Evolutionary conservation across 148 eudicot species (phyloP).

Genomic region (Chenopodium berlandieri): DNA sequence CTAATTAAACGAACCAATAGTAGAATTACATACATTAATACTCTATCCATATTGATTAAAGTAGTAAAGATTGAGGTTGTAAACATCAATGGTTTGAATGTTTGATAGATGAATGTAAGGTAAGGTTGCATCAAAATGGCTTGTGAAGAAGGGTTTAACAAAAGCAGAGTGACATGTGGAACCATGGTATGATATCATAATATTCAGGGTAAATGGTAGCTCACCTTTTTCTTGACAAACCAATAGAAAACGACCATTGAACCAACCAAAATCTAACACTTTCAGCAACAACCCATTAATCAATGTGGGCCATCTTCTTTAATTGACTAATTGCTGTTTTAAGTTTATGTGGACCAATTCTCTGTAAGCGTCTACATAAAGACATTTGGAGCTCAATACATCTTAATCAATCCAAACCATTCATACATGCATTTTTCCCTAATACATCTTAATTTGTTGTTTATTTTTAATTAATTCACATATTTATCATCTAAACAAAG

Average conservation of each 20-base stretch:
- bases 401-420: not conserved
- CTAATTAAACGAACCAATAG: too few species aligned
- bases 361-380: not conserved
- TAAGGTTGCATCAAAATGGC: slow-evolving; percentile 14
- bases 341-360: not conserved
- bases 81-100: not conserved
- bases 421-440: too few species aligned
- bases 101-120: not conserved
- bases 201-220: not conserved
- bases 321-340: not conserved
- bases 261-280: slow-evolving; percentile 10
- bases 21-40: too few species aligned
- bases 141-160: slow-evolving; percentile 11
- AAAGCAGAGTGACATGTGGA: slow-evolving; percentile 10
- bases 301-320: not conserved
- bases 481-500: too few species aligned
- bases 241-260: slow-evolving; percentile 8
- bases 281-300: slow-evolving; percentile 4
- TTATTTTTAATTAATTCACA: too few species aligned
- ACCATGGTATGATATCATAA: too few species aligned
- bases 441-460: too few species aligned
- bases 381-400: not conserved
- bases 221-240: slow-evolving; percentile 12
- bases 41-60: too few species aligned
- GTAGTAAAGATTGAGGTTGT: too few species aligned